These are phyloP conservation scores for Celoporthe dispersa DNA, from an alignment of 2,329 filamentous ascomycete species.

Conservation along the genomic window DNA sequence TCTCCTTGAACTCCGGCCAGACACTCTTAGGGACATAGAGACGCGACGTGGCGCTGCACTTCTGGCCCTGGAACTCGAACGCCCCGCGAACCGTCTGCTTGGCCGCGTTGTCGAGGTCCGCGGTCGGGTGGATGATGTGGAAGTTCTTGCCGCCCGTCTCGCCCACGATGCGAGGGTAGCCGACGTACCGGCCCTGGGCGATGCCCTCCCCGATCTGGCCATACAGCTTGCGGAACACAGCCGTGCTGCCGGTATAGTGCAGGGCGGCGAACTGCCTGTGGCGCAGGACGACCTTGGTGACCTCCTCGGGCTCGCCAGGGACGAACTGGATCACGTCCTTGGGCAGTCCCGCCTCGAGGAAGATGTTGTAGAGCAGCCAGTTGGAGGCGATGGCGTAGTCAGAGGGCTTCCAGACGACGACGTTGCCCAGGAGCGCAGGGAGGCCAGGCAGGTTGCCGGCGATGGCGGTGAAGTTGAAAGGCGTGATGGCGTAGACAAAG, in stretches of 20 bases:
- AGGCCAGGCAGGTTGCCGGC: conserved; percentile 83
- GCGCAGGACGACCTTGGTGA: conserved; percentile 76
- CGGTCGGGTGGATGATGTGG: conserved; percentile 52
- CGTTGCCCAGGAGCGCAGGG: conserved; percentile 89
- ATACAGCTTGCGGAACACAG: conserved; percentile 87
- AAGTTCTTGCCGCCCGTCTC: conserved; percentile 61
- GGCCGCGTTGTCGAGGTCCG: conserved; percentile 51
- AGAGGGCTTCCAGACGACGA: conserved; percentile 96
- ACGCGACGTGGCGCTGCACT: conserved; percentile 55
- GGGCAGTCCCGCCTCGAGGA: conserved; percentile 88
- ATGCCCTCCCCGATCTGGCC: conserved; percentile 83
- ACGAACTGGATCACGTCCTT: conserved; percentile 92
- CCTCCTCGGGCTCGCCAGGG: conserved; percentile 82
- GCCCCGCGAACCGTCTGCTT: conserved; percentile 52
- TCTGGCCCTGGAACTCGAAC: conserved; percentile 57
- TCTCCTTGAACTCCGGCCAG: conserved; percentile 45
- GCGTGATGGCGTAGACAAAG: conserved; percentile 92
- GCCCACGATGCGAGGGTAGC: conserved; percentile 64
- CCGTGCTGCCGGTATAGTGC: conserved; percentile 92
- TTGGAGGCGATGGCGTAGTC: conserved; percentile 87
- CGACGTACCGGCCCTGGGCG: conserved; percentile 78
- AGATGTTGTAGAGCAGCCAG: conserved; percentile 87
- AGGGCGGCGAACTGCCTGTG: conserved; percentile 87
- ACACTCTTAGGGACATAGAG: conserved; percentile 58
- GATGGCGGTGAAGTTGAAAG: conserved; percentile 98